A percentile compares a stretch with the other conserved stretches of the same genome.
phyloP scores from a whole-genome alignment of 148 eudicot species.

The Arbutus unedo region DNA sequence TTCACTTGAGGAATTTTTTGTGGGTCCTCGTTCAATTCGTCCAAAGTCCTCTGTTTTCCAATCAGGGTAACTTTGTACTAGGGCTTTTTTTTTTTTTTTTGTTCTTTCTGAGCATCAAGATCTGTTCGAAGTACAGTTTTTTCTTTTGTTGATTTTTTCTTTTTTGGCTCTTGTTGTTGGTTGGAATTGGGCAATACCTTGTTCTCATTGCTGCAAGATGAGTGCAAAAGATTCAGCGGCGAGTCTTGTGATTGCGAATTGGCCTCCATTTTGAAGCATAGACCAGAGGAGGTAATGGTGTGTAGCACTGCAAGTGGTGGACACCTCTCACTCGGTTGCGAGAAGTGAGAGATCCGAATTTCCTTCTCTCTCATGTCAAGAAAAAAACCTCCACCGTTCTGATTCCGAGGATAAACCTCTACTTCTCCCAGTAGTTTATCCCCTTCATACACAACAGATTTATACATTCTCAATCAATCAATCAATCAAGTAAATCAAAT shows the following conservation, averaged over 20 bases:
- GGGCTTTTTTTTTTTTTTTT: neutral
- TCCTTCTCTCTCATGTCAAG: conserved; percentile 41
- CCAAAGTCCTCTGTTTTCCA: conserved; percentile 16
- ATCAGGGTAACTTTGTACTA: conserved; percentile 12
- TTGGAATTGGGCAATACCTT: conserved; percentile 62
- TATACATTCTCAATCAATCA: conserved; percentile 28
- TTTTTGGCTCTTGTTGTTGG: conserved; percentile 1
- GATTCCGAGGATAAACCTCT: conserved; percentile 54
- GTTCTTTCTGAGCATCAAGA: neutral
- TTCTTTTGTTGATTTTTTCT: neutral
- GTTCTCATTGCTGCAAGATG: conserved; percentile 85
- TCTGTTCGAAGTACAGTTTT: neutral
- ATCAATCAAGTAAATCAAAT: conserved; percentile 3
- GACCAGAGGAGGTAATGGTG: conserved; percentile 47
- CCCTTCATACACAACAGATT: conserved; percentile 65
- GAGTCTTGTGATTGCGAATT: conserved; percentile 41
- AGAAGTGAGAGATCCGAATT: conserved; percentile 59
- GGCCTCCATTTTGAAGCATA: conserved; percentile 83
- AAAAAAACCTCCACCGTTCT: conserved; percentile 26
- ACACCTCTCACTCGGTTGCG: conserved; percentile 84
- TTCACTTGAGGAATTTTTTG: neutral
- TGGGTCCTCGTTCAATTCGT: conserved; percentile 13
- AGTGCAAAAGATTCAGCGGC: conserved; percentile 68
- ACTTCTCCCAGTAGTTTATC: conserved; percentile 81
- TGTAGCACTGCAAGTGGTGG: conserved; percentile 89